These are phyloP conservation scores for Medicago lupulina DNA, from an alignment of 306 rosid genomes.

Conservation along the genomic window DNA sequence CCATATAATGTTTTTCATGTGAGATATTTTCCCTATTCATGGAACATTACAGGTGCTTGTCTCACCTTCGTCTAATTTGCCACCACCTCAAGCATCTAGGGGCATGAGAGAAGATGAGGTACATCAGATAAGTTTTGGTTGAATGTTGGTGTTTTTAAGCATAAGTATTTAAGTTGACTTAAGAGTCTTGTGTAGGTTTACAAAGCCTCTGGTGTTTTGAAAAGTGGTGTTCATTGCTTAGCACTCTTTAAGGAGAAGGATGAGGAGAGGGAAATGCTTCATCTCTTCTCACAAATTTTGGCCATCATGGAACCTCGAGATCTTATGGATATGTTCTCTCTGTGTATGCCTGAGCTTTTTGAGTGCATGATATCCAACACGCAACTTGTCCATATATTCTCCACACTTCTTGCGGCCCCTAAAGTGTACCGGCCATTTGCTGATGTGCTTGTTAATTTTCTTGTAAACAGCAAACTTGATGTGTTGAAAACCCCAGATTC, in stretches of 20 bases:
- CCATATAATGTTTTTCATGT: conserved; percentile 50
- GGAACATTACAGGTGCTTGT: conserved; percentile 77
- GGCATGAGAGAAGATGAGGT: conserved; percentile 99
- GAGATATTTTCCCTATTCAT: conserved; percentile 58
- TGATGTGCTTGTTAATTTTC: conserved; percentile 92
- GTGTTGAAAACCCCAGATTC: conserved; percentile 86
- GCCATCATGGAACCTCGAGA: conserved; percentile 98
- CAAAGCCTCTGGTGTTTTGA: conserved; percentile 95
- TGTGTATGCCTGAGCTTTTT: conserved; percentile 98
- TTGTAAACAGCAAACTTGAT: conserved; percentile 89
- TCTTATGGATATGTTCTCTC: conserved; percentile 98
- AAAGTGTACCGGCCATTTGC: conserved; percentile 92
- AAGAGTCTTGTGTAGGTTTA: conserved; percentile 63
- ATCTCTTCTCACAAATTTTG: conserved; percentile 93
- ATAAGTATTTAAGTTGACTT: conserved; percentile 43
- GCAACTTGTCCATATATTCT: conserved; percentile 92
- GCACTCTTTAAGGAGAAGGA: conserved; percentile 98
- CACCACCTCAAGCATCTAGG: conserved; percentile 78
- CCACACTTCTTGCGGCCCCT: conserved; percentile 80
- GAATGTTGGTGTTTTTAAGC: conserved; percentile 33
- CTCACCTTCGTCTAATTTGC: conserved; percentile 76
- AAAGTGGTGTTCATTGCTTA: conserved; percentile 97
- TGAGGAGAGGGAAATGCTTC: conserved; percentile 97
- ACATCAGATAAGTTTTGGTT: conserved; percentile 37
- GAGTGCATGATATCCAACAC: conserved; percentile 94